A percentile compares a stretch with the other conserved stretches of the same genome.
Conservation (phyloP, 2,329 filamentous ascomycete species). For the Zymoseptoria brevis region DNA sequence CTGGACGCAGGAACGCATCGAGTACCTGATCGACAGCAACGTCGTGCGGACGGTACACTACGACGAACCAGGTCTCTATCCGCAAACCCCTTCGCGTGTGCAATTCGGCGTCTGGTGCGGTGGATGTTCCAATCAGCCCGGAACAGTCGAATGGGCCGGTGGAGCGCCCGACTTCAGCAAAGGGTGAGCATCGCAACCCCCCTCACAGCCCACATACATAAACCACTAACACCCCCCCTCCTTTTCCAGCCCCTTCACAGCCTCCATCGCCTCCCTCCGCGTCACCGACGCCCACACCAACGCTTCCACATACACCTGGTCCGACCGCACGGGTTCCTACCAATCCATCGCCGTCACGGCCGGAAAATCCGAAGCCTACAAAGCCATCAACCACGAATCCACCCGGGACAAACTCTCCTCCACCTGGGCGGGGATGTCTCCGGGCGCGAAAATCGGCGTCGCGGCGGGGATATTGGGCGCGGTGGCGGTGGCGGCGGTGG, state of each 20-base stretch:
- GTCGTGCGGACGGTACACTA: conserved; percentile 56
- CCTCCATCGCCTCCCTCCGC: conserved; percentile 29
- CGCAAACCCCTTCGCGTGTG: conserved; percentile 67
- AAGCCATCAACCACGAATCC: conserved; percentile 32
- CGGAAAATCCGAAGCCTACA: conserved; percentile 25
- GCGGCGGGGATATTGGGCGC: conserved; percentile 37
- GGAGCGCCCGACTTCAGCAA: conserved; percentile 28
- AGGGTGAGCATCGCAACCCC: conserved; percentile 15
- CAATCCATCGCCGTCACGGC: conserved; percentile 28
- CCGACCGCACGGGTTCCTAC: conserved; percentile 32
- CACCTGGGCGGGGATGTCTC: conserved; percentile 37
- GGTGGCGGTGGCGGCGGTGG: conserved; percentile 28
- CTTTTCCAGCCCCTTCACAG: conserved; percentile 28
- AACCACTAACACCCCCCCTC: not conserved
- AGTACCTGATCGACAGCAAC: conserved; percentile 62
- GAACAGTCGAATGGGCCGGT: conserved; percentile 33
- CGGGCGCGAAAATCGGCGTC: conserved; percentile 43
- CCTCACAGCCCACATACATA: no score
- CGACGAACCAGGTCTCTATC: conserved; percentile 40
- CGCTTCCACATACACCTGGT: conserved; percentile 33
- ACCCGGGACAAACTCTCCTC: conserved; percentile 36
- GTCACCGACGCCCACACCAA: conserved; percentile 29
- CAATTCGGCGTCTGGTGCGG: conserved; percentile 75
- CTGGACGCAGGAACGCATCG: conserved; percentile 60
- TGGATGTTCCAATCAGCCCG: conserved; percentile 64